Evolutionary conservation across 495 filamentous ascomycete species (phyloP).

Genomic region (Penicillium ucsense): DNA sequence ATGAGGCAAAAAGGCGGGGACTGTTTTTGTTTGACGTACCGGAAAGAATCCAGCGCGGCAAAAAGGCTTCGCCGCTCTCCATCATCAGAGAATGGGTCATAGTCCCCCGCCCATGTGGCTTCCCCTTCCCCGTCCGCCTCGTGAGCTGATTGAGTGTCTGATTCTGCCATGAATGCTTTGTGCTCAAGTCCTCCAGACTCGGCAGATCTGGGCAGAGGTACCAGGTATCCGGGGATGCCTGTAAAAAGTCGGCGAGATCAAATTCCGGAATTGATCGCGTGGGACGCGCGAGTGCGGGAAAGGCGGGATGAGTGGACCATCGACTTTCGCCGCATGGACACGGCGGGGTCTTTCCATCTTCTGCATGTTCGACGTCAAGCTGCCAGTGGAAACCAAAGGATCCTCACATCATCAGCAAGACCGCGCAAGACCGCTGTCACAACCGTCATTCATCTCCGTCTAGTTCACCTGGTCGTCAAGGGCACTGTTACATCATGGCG

Average conservation of each 20-base stretch:
- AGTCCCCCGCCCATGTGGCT: conserved; percentile 45
- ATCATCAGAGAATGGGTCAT: conserved; percentile 54
- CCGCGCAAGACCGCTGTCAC: no score
- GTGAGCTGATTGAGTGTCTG: conserved; percentile 1
- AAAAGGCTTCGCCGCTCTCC: conserved; percentile 71
- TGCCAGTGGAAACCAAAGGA: neutral
- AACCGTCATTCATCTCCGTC: no score
- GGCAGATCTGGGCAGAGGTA: no score
- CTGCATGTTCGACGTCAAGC: neutral
- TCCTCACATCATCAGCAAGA: neutral
- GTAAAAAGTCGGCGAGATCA: no score
- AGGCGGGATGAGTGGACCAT: conserved; percentile 12
- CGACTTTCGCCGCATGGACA: conserved; percentile 7
- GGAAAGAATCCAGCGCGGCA: conserved; percentile 73
- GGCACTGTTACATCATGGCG: conserved; percentile 1
- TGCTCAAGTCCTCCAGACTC: no score
- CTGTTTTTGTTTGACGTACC: conserved; percentile 43
- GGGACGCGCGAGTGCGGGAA: neutral
- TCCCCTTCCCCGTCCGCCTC: conserved; percentile 16
- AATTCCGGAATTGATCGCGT: no score
- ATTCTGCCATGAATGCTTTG: conserved; percentile 9
- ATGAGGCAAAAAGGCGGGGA: no score
- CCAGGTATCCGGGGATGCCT: no score
- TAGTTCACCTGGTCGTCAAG: no score
- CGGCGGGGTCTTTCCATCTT: conserved; percentile 6